These are phyloP conservation scores for Trametes meyenii DNA, from an alignment of 768 basidiomycete genomes.

Conservation along the genomic window DNA sequence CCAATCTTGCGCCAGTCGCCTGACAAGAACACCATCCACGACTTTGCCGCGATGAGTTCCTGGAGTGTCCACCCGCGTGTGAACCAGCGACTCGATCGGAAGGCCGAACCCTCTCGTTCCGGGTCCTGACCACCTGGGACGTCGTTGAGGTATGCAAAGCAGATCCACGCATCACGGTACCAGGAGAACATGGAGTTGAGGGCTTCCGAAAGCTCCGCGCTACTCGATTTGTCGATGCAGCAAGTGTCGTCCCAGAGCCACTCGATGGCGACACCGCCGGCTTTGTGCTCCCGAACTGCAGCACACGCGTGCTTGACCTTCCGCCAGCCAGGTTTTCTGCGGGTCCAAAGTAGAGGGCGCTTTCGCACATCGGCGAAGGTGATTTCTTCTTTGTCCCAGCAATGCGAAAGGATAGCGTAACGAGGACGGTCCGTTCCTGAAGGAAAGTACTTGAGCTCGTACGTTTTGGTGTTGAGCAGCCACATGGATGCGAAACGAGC, in stretches of 20 bases:
- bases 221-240: constrained; percentile 11
- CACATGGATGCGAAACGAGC: no score
- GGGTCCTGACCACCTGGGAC: neutral
- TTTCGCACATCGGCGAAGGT: no score
- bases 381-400: no score
- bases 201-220: constrained; percentile 6
- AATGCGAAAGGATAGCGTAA: no score
- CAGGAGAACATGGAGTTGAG: constrained; percentile 3
- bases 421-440: no score
- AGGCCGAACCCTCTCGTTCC: neutral
- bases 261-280: neutral
- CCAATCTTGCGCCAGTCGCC: constrained; percentile 1
- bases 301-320: no score
- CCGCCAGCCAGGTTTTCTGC: no score
- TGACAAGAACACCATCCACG: constrained; percentile 4
- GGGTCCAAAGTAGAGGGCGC: no score
- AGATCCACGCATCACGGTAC: neutral
- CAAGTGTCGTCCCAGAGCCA: constrained; percentile 5
- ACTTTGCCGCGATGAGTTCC: constrained; percentile 6
- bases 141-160: neutral
- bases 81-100: constrained; percentile 5
- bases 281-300: no score
- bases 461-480: no score
- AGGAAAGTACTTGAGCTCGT: no score
- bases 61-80: constrained; percentile 16